Percentiles rank a stretch among this genome's conserved stretches.
phyloP scores from a whole-genome alignment of 2,329 filamentous ascomycete genomes.

The Neobulgaria alba region DNA sequence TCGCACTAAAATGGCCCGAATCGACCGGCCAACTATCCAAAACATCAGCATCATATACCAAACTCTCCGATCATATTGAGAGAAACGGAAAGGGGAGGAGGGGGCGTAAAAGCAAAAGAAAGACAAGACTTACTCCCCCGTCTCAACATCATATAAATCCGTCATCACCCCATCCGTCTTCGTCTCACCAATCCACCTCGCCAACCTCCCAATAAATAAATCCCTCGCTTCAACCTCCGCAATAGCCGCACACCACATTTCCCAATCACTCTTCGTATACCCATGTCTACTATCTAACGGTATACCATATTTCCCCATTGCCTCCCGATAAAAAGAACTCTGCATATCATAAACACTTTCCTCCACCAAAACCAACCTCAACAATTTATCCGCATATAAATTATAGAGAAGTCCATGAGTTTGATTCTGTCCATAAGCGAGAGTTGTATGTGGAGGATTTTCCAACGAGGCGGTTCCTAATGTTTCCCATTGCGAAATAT shows the following conservation, averaged over 20 bases:
- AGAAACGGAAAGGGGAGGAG: no score
- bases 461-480: slow-evolving; percentile 61
- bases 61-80: no score
- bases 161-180: slow-evolving; percentile 62
- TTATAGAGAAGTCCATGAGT: slow-evolving; percentile 63
- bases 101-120: no score
- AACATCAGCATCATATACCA: not conserved
- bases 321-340: slow-evolving; percentile 64
- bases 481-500: slow-evolving; percentile 64
- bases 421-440: slow-evolving; percentile 61
- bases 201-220: slow-evolving; percentile 60
- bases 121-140: slow-evolving; percentile 40
- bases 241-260: slow-evolving; percentile 66
- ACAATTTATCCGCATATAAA: slow-evolving; percentile 68
- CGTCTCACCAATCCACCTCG: slow-evolving; percentile 68
- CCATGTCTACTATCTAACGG: slow-evolving; percentile 73
- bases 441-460: slow-evolving; percentile 56
- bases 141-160: slow-evolving; percentile 66
- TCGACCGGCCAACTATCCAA: slow-evolving; percentile 8
- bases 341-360: slow-evolving; percentile 69
- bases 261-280: slow-evolving; percentile 84
- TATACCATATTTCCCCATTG: slow-evolving; percentile 69
- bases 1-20: slow-evolving; percentile 55
- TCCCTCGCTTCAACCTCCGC: slow-evolving; percentile 50
- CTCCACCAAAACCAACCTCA: slow-evolving; percentile 70